Conservation (phyloP, 2,329 filamentous ascomycete genomes). For the Trichophyton mentagrophytes region DNA sequence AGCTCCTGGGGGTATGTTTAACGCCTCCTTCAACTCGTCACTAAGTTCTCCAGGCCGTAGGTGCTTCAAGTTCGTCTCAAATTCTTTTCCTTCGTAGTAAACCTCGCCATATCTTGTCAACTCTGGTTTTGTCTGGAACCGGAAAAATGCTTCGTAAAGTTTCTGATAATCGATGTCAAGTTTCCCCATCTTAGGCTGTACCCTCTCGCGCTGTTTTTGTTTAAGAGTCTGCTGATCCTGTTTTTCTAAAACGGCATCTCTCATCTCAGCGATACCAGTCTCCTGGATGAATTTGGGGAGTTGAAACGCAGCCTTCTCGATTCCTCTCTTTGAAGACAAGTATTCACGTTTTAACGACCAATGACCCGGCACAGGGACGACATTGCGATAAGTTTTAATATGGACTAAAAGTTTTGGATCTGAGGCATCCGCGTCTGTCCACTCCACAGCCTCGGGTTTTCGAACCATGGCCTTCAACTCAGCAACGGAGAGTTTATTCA, state of each 20-base stretch:
- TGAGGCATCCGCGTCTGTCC: conserved; percentile 86
- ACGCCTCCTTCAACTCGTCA: conserved; percentile 77
- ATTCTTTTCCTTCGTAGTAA: conserved; percentile 99
- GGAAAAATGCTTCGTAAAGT: conserved; percentile 95
- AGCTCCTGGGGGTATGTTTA: conserved; percentile 84
- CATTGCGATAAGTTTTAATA: conserved; percentile 89
- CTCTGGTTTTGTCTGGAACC: conserved; percentile 90
- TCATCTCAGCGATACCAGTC: conserved; percentile 95
- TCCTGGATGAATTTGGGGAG: conserved; percentile 95
- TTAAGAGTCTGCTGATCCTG: conserved; percentile 84
- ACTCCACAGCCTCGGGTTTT: conserved; percentile 90
- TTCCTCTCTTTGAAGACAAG: conserved; percentile 87
- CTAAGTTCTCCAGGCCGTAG: conserved; percentile 81
- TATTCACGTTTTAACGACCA: conserved; percentile 97
- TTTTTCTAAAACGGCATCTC: conserved; percentile 90
- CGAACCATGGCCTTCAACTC: conserved; percentile 85
- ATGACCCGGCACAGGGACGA: conserved; percentile 84
- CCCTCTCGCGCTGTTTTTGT: conserved; percentile 88
- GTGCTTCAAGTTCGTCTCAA: conserved; percentile 85
- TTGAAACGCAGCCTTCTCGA: conserved; percentile 87
- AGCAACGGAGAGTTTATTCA: conserved; percentile 85
- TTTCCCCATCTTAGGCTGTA: conserved; percentile 91
- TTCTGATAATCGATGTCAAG: conserved; percentile 98
- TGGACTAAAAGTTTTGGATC: conserved; percentile 83
- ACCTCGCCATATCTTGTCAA: conserved; percentile 92